Conservation (phyloP, 345 rosid genomes). For the Eucalyptus melliodora region DNA sequence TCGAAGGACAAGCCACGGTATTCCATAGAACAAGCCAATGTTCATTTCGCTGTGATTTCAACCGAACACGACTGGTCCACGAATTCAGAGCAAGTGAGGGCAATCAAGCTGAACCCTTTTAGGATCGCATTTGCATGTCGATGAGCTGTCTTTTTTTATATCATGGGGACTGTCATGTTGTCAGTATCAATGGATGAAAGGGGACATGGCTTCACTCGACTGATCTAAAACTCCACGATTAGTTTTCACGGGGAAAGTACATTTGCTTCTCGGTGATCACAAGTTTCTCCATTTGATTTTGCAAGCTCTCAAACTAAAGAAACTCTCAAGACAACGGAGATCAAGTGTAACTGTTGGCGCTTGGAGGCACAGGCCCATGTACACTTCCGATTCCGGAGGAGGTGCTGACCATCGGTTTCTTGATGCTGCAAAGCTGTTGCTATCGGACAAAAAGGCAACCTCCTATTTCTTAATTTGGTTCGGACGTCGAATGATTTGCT, state of each 20-base stretch:
- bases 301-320: neutral
- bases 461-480: neutral
- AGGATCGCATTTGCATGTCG: neutral
- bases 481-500: neutral
- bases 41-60: constrained; percentile 45
- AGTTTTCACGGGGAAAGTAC: constrained; percentile 36
- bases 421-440: constrained; percentile 22
- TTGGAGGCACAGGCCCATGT: constrained; percentile 61
- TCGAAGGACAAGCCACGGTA: constrained; percentile 63
- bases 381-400: constrained; percentile 6
- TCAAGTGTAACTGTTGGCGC: neutral
- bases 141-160: neutral
- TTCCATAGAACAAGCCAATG: constrained; percentile 35
- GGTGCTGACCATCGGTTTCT: constrained; percentile 1
- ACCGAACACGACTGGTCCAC: constrained; percentile 40
- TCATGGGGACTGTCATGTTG: neutral
- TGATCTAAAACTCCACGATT: constrained; percentile 49
- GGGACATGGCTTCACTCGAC: constrained; percentile 40
- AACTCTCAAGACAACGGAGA: neutral
- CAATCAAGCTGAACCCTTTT: neutral
- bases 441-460: constrained; percentile 28
- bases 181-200: constrained; percentile 41
- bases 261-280: neutral
- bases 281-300: neutral
- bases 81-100: constrained; percentile 30